Conservation (phyloP, 2,329 filamentous ascomycete species). For the Tothia fuscella region DNA sequence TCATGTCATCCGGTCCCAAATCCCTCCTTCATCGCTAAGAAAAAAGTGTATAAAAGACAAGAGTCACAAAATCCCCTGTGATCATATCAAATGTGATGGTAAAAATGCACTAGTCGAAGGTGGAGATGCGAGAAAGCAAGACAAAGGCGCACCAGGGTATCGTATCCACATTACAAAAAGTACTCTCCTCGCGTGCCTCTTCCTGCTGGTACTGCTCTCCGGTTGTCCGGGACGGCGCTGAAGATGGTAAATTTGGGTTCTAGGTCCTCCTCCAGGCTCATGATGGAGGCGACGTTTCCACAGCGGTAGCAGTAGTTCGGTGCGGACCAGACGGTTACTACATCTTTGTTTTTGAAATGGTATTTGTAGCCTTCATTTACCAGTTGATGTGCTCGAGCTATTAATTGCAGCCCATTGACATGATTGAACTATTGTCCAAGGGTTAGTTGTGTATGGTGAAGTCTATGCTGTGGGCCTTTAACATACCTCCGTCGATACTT, state of each 20-base stretch:
- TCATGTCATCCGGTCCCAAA: too few species aligned
- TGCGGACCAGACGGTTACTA: slow-evolving; percentile 78
- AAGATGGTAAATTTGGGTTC: slow-evolving; percentile 90
- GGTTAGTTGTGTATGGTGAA: slow-evolving; percentile 7
- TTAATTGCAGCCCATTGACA: slow-evolving; percentile 59
- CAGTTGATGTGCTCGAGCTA: slow-evolving; percentile 61
- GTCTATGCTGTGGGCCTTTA: neutral
- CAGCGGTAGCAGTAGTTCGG: slow-evolving; percentile 96
- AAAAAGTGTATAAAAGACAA: too few species aligned
- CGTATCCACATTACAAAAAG: slow-evolving; percentile 28
- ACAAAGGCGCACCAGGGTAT: too few species aligned
- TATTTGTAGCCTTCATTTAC: slow-evolving; percentile 79
- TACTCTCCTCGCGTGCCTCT: slow-evolving; percentile 38
- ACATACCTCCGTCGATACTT: slow-evolving; percentile 53
- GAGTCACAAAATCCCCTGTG: too few species aligned
- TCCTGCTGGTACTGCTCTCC: slow-evolving; percentile 64
- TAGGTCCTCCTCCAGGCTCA: slow-evolving; percentile 76
- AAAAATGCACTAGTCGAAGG: too few species aligned
- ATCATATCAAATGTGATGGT: too few species aligned
- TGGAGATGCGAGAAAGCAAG: too few species aligned
- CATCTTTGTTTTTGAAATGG: slow-evolving; percentile 88
- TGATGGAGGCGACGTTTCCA: slow-evolving; percentile 79
- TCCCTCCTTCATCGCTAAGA: too few species aligned
- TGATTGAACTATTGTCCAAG: slow-evolving; percentile 49
- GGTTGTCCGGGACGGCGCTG: slow-evolving; percentile 75